Evolutionary conservation across 805 yeast genomes (phyloP), one percentile per base, ranked within the genome.

Genomic region (Candida stauntonica): DNA sequence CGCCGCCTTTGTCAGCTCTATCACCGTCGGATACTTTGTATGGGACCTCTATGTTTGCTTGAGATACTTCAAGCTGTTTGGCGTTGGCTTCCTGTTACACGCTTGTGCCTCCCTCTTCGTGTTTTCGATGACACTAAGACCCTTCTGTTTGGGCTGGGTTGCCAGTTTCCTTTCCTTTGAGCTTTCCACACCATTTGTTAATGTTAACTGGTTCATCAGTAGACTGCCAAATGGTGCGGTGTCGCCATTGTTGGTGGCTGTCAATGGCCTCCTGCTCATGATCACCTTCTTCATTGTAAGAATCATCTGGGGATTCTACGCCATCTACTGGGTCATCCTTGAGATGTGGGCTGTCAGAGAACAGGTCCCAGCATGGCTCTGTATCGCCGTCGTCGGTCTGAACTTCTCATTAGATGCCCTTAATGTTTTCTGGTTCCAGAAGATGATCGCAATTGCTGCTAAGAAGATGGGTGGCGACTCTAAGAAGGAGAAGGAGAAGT

Each of bases 101-200:
- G 98, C 94, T 0, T 50, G 76, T 29, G 88, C 89, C 1, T 87
- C 98, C 0, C 60, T 87, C 38, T 74, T 73, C 52, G 95, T 86
- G 28, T 86, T 89, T 57, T 53, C 63, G 2, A 61, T 75, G 36
- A 70, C 86, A 2, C 68, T 84, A 43, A 58, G 68, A 23, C 96
- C 96, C 3, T 85, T 79, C 60, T 76, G 86, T 56, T 78, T 81
- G 61, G 82, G 88, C 35, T 82, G 84, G 77, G 73, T 85, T 19
- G 91, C 95, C 1, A 77, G 81, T 16, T 93, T 89, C 58, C 69
- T 93, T 51, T 58, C 85, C 35, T 93, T 84, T 61, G 99, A 93
- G 63, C 72, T 85, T 29, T 82, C 95, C 33, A 86, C 97, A 2
- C 98, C 98, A 7, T 93, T 93, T 63, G 96, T 93, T 45, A 94